Base-by-base conservation (phyloP, 306 rosid genomes). In the Begonia peltatifolia region DNA sequence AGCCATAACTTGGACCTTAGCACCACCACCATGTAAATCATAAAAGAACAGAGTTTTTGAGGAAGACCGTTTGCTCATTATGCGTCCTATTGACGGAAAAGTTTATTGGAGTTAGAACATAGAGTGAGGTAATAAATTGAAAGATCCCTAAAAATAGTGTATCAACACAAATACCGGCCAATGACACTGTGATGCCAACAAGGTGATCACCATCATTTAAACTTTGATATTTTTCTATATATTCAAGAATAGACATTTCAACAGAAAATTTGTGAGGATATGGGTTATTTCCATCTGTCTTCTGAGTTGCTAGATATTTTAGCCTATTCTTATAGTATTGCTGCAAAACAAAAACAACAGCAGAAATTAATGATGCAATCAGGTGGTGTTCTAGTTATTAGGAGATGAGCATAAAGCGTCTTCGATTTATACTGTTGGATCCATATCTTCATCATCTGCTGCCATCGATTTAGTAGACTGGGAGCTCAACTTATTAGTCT, bases 361-460 rank as follows among this genome's bases (percentile, higher is more conserved):
- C 4, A n/a, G 14, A 44, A 5, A 44, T 44, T 11, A 44, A 10
- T 10, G 6, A 10, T 44, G 48, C 48, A 44, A 44, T 44, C 12
- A 10, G 13, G 48, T 2, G 48, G 12, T 44, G 4, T 44, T n/a
- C 38, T 30, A 18, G 44, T 14, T 35, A 46, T 4, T 20, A 53
- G 10, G 38, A 30, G 38, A 30, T 30, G 1, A 30, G 9, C 6
- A 30, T 30, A 30, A 61, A 10, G 47, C 42, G 2, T 20, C 49
- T 6, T 5, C 9, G 12, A 59, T 53, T 35, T n/a, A 16, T 73
- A 87, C 94, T 63, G 93, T 87, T 14, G 94, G 96, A 71, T 87
- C 94, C 86, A 90, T 85, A 54, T 85, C 87, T n/a, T 89, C 95
- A 14, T 82, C 97, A 46, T 87, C 93, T 60, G 58, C 70, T 9